These are phyloP conservation scores for Fusarium protoensiforme DNA, from an alignment of 2,329 filamentous ascomycete genomes.

Conservation along the genomic window DNA sequence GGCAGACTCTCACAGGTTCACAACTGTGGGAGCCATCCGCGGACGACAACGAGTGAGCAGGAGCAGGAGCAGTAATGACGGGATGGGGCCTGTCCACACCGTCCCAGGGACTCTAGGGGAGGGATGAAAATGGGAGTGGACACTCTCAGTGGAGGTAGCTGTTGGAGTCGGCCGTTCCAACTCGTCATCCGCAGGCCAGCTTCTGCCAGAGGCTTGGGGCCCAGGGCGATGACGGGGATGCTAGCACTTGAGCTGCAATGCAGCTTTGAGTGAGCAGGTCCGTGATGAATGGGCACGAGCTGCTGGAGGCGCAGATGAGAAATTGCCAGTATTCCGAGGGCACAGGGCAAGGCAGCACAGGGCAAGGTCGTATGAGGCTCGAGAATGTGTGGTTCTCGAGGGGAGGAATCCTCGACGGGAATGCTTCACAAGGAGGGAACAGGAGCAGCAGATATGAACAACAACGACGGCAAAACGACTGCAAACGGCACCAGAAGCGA, in stretches of 20 bases:
- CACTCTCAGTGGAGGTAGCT: conserved; percentile 24
- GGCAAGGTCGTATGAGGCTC: conserved; percentile 26
- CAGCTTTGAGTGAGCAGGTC: conserved; percentile 15
- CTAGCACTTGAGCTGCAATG: conserved; percentile 29
- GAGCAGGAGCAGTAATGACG: conserved; percentile 14
- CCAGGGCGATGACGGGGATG: conserved; percentile 29
- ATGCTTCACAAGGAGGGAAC: conserved; percentile 2
- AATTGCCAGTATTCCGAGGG: conserved; percentile 20
- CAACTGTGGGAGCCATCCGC: conserved; percentile 29
- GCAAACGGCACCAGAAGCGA: conserved; percentile 1
- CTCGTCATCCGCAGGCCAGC: conserved; percentile 13
- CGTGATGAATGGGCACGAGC: conserved; percentile 2
- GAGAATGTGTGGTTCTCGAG: conserved; percentile 19
- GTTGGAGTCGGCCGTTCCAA: conserved; percentile 25
- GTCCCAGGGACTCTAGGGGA: conserved; percentile 34
- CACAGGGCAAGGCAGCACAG: conserved; percentile 26
- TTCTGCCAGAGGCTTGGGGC: conserved; percentile 21
- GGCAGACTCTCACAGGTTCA: conserved; percentile 29
- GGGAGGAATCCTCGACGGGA: conserved; percentile 14
- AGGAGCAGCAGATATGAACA: background rate
- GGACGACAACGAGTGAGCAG: conserved; percentile 26
- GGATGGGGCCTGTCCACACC: conserved; percentile 24
- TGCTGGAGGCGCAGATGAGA: conserved; percentile 10
- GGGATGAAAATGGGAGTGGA: conserved; percentile 31
- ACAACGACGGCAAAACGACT: conserved; percentile 2